A percentile compares a stretch with the other conserved stretches of the same genome.
These are phyloP conservation scores for Boletales sp. DNA, from an alignment of 768 basidiomycete genomes.

Conservation along the genomic window DNA sequence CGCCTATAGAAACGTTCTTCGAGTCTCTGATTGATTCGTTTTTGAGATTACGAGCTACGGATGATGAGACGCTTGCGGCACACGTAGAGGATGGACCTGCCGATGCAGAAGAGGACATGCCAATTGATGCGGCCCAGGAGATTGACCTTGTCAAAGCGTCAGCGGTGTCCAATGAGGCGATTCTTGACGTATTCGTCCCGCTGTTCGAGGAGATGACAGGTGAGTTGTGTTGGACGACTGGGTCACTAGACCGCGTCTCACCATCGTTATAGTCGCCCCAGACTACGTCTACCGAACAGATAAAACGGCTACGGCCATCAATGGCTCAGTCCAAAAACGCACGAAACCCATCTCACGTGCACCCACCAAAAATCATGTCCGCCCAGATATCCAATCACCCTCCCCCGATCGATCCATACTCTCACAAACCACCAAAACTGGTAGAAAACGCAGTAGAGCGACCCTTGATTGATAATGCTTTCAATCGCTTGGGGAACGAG, in stretches of 20 bases:
- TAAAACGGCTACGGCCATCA: conserved; percentile 13
- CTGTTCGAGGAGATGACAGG: conserved; percentile 58
- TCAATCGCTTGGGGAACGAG: conserved; percentile 12
- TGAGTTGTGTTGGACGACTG: conserved; percentile 19
- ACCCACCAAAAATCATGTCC: conserved; percentile 19
- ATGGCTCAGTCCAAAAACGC: conserved; percentile 13
- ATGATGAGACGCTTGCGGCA: conserved; percentile 11
- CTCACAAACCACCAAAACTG: conserved; percentile 17
- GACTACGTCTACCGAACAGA: conserved; percentile 21
- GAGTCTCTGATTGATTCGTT: conserved; percentile 56
- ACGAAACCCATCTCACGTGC: conserved; percentile 8
- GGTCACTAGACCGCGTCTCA: conserved; percentile 2
- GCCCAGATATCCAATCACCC: conserved; percentile 10
- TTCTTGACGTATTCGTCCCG: conserved; percentile 57
- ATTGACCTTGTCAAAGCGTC: conserved; percentile 18
- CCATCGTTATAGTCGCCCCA: conserved; percentile 11
- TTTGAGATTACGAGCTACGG: conserved; percentile 30
- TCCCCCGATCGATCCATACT: conserved; percentile 13
- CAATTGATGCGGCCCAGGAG: conserved; percentile 30
- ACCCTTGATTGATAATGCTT: conserved; percentile 23
- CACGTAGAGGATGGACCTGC: conserved; percentile 23
- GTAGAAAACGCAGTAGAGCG: conserved; percentile 32
- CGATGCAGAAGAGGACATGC: conserved; percentile 45
- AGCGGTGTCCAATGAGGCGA: conserved; percentile 44
- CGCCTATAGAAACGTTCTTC: conserved; percentile 70